Conservation (phyloP, 257 asterid species). For the Plantago ovata region DNA sequence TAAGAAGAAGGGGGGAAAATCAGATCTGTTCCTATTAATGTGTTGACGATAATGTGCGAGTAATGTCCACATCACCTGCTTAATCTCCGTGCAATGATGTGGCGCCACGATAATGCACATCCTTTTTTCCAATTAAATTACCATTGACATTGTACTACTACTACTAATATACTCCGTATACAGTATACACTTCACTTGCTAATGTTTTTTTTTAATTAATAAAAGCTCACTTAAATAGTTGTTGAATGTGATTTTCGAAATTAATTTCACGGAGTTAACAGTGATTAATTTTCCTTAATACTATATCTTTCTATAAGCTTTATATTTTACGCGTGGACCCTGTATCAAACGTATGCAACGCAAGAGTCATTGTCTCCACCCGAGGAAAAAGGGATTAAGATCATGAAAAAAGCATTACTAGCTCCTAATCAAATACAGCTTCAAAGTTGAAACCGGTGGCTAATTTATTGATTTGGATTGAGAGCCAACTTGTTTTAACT, state of each 20-base stretch:
- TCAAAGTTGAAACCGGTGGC: background rate
- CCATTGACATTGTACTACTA: no score
- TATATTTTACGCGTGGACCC: no score
- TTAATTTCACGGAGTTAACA: background rate
- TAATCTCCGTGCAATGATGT: constrained; percentile 20
- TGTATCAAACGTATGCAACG: background rate
- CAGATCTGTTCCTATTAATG: no score
- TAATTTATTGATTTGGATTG: background rate
- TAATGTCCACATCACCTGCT: constrained; percentile 15
- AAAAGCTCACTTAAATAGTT: no score
- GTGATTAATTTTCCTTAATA: background rate
- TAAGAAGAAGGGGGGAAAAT: no score
- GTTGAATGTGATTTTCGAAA: no score
- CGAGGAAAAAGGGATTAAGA: background rate
- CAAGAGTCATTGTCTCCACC: background rate
- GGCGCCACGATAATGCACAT: constrained; percentile 20
- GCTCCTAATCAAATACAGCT: background rate
- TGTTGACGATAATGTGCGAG: no score
- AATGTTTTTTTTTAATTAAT: no score
- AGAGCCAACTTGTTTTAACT: background rate
- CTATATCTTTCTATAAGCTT: background rate
- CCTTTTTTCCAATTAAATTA: background rate
- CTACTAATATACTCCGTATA: no score
- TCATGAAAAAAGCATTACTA: background rate
- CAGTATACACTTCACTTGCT: no score